Evolutionary conservation across 257 asterid species (phyloP), one percentile per base, ranked within the genome.

Genomic region (Scutellaria minor): DNA sequence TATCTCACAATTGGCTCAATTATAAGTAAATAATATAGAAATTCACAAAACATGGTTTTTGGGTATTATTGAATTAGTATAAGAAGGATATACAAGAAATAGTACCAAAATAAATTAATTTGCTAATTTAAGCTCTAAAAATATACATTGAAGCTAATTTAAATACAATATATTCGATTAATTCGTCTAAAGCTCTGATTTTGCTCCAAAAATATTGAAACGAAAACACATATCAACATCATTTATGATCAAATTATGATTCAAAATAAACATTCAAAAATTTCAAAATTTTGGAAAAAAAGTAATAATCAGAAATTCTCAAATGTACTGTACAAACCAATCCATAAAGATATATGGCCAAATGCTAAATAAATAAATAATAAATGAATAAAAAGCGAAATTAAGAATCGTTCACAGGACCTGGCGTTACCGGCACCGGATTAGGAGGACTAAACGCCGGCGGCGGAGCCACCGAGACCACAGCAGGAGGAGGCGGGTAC

Each of bases 401-500:
- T 75, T 81, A 85, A 66, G 87, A 81, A 64, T 80, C 79, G 64
- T 77, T 82, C 50, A 63, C 81, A 4, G 98, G 96, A 79, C 94
- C 98, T 57, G 98, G 94, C 50, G 89, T 73, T 20, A 66, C 87
- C 70, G 87, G 68, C 18, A 73, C 92, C 2, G 90, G 81, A 48
- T 79, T 79, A 9, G 93, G 94, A 37, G 96, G 89, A 74, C 77
- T 77, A 53, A 85, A 73, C 40, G 70, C 66, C 35, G 98, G 97
- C 40, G 96, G 96, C 55, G 91, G 86, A 74, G 92, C 85, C 75
- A 5, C 85, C 37, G 37, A 31, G 37, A 31, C 37, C 37, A 31
- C 37, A 31, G 37, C 54, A 6, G 74, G 79, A 53, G 87, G 83
- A 53, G 87, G 83, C 15, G 85, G 80, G 53, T 58, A 60, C 64